Percentiles rank a stretch among this genome's conserved stretches.
Conservation (phyloP, 129 eudicot genomes). For the Saposhnikovia divaricata region DNA sequence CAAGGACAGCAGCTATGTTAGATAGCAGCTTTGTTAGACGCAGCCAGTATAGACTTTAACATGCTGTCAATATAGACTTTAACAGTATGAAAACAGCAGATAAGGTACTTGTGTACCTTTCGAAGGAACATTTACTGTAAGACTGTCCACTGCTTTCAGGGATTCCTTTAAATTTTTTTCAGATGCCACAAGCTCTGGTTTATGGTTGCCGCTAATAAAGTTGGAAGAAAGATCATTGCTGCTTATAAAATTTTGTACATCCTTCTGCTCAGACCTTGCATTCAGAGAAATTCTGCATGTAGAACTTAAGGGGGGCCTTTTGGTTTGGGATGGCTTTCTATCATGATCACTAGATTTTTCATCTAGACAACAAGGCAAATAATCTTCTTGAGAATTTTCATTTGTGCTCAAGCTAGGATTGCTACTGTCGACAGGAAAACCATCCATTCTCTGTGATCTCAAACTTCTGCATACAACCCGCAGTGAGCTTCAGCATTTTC, state of each 20-base stretch:
- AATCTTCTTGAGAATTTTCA: slow-evolving; percentile 57
- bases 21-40: no score
- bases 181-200: slow-evolving; percentile 29
- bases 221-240: slow-evolving; percentile 39
- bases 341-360: slow-evolving; percentile 53
- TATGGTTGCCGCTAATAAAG: slow-evolving; percentile 21
- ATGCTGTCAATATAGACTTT: no score
- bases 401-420: slow-evolving; percentile 24
- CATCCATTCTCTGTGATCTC: slow-evolving; percentile 31
- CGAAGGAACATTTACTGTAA: slow-evolving; percentile 25
- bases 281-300: slow-evolving; percentile 49
- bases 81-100: slow-evolving; percentile 5
- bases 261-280: slow-evolving; percentile 26
- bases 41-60: no score
- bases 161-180: slow-evolving; percentile 49
- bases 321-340: slow-evolving; percentile 34
- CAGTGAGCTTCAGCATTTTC: slow-evolving; percentile 10
- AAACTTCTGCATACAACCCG: slow-evolving; percentile 24
- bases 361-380: slow-evolving; percentile 56
- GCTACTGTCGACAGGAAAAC: slow-evolving; percentile 26
- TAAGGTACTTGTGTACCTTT: slow-evolving; percentile 64
- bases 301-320: slow-evolving; percentile 43
- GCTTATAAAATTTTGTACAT: slow-evolving; percentile 16
- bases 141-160: slow-evolving; percentile 28
- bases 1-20: no score